Conservation (phyloP, 2,329 filamentous ascomycete genomes). For the Trichoderma semiorbis region DNA sequence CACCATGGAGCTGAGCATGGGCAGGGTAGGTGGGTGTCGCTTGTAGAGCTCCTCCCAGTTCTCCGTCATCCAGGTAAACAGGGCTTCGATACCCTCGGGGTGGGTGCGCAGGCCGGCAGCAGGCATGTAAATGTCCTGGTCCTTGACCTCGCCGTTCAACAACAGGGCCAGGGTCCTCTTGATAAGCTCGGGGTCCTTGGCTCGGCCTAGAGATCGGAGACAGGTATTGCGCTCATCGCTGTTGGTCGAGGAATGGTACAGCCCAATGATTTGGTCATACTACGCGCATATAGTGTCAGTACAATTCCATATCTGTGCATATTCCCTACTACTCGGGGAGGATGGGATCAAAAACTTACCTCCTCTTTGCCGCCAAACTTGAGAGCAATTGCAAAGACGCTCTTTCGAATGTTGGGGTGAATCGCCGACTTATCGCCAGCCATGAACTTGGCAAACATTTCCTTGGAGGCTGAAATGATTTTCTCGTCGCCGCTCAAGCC, state of each 20-base stretch:
- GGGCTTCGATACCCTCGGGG: constrained; percentile 70
- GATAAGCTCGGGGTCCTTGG: constrained; percentile 74
- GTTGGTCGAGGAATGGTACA: constrained; percentile 68
- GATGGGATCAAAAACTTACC: constrained; percentile 40
- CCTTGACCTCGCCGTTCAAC: constrained; percentile 79
- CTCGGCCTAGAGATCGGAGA: constrained; percentile 75
- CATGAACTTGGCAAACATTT: constrained; percentile 85
- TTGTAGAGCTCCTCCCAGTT: constrained; percentile 85
- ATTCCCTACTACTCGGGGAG: neutral
- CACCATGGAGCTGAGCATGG: constrained; percentile 82
- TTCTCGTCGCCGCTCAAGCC: constrained; percentile 76
- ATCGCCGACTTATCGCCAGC: constrained; percentile 76
- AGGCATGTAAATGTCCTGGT: constrained; percentile 91
- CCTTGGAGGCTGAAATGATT: constrained; percentile 75
- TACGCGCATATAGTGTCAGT: constrained; percentile 30
- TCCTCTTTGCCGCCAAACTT: constrained; percentile 83
- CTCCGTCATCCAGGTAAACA: constrained; percentile 78
- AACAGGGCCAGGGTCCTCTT: constrained; percentile 74
- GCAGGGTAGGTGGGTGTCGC: constrained; percentile 79
- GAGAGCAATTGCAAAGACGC: constrained; percentile 80
- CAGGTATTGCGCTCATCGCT: constrained; percentile 87
- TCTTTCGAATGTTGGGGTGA: constrained; percentile 85
- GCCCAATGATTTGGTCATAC: constrained; percentile 74
- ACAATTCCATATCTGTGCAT: neutral
- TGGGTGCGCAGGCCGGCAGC: constrained; percentile 75